phyloP scores from a whole-genome alignment of 2,329 filamentous ascomycete species.

The Neofusicoccum ribis region DNA sequence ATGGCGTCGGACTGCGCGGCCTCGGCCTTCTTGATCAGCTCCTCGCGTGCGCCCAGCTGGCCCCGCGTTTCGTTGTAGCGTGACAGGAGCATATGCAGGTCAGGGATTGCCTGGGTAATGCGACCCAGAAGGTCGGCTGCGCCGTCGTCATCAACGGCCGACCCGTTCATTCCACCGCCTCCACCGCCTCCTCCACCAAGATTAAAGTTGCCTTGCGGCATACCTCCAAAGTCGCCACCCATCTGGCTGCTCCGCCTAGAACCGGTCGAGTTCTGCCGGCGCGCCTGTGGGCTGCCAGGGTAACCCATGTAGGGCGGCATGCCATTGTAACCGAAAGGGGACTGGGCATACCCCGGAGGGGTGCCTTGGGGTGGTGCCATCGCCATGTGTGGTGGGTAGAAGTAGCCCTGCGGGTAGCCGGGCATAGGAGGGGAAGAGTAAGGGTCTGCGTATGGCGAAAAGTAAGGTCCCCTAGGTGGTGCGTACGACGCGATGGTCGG shows the following conservation, averaged over 20 bases:
- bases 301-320: slow-evolving; percentile 36
- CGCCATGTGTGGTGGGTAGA: slow-evolving; percentile 30
- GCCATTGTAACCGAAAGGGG: slow-evolving; percentile 31
- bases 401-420: slow-evolving; percentile 39
- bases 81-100: slow-evolving; percentile 39
- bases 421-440: slow-evolving; percentile 67
- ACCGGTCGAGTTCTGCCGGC: slow-evolving; percentile 39
- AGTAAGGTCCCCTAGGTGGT: slow-evolving; percentile 24
- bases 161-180: slow-evolving; percentile 10
- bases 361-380: slow-evolving; percentile 37
- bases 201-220: background rate
- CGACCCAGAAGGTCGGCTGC: slow-evolving; percentile 39
- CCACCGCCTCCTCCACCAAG: background rate
- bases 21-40: slow-evolving; percentile 50
- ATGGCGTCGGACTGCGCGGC: slow-evolving; percentile 53
- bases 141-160: slow-evolving; percentile 38
- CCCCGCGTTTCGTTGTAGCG: slow-evolving; percentile 54
- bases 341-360: slow-evolving; percentile 38
- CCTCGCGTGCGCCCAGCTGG: slow-evolving; percentile 51
- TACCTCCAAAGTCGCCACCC: background rate
- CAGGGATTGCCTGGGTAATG: slow-evolving; percentile 40
- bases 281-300: slow-evolving; percentile 31
- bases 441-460: slow-evolving; percentile 30
- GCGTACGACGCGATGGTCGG: slow-evolving; percentile 4
- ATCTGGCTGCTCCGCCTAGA: slow-evolving; percentile 27